Conservation (phyloP, 1,284 basidiomycete species). For the Melampsora abietis-canadensis region DNA sequence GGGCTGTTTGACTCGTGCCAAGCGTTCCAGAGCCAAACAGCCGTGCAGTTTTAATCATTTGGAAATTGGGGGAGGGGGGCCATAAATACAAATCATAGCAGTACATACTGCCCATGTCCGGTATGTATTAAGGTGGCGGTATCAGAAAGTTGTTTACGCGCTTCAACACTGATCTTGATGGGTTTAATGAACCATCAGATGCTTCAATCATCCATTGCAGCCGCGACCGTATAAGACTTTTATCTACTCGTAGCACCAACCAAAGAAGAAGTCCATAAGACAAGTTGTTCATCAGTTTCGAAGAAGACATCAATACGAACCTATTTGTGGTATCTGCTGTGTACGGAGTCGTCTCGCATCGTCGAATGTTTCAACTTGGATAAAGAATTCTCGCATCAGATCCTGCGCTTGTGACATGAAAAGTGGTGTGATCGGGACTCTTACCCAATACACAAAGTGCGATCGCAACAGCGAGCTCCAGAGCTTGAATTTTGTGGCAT, state of each 20-base stretch:
- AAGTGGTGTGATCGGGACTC: not conserved
- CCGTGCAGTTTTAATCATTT: too few species aligned
- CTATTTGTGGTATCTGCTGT: not conserved
- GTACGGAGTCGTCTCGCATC: not conserved
- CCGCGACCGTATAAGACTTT: conserved; percentile 64
- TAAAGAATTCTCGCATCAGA: not conserved
- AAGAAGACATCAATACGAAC: conserved; percentile 13
- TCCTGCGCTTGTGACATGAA: not conserved
- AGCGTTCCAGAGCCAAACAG: too few species aligned
- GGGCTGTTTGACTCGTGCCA: too few species aligned
- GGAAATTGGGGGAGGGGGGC: too few species aligned
- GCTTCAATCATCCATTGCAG: conserved; percentile 76
- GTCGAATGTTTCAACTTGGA: conserved; percentile 6
- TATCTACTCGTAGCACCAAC: conserved; percentile 55
- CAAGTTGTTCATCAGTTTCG: not conserved
- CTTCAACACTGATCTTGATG: conserved; percentile 70
- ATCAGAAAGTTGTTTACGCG: conserved; percentile 72
- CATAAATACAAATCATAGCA: too few species aligned
- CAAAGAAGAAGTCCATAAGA: conserved; percentile 45
- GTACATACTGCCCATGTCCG: too few species aligned
- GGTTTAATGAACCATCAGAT: conserved; percentile 65
- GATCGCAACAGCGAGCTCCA: conserved; percentile 30
- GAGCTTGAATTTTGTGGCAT: conserved; percentile 8
- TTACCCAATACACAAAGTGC: conserved; percentile 27
- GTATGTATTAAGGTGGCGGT: not conserved